These are phyloP conservation scores for Candida silvatica DNA, from an alignment of 805 yeast species.

Conservation along the genomic window DNA sequence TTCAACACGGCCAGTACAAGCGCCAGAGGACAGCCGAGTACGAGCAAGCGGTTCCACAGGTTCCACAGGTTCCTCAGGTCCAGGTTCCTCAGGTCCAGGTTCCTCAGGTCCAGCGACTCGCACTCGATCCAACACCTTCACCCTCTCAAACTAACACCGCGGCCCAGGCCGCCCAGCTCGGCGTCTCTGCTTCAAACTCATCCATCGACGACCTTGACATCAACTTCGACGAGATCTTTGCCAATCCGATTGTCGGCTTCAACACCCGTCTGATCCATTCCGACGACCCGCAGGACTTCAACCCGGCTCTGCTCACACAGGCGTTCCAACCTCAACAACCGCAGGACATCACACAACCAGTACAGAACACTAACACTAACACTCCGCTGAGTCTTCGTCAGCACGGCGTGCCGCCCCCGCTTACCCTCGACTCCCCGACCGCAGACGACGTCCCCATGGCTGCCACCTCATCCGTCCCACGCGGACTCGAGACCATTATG, in stretches of 20 bases:
- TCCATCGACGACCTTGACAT: slow-evolving; percentile 12
- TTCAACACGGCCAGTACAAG: slow-evolving; percentile 10
- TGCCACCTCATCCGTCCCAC: background rate
- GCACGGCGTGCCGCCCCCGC: too few species aligned
- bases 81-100: background rate
- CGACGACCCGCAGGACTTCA: slow-evolving; percentile 16
- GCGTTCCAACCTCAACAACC: too few species aligned
- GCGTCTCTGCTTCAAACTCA: too few species aligned
- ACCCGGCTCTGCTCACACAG: background rate
- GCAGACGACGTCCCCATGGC: slow-evolving; percentile 2
- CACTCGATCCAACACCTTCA: too few species aligned
- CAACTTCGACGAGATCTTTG: slow-evolving; percentile 22
- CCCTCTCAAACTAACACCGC: too few species aligned
- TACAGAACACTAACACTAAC: too few species aligned
- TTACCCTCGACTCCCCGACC: background rate
- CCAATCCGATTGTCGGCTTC: slow-evolving; percentile 23
- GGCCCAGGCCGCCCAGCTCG: too few species aligned
- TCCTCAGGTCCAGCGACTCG: background rate
- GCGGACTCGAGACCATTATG: background rate
- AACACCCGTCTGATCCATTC: slow-evolving; percentile 28
- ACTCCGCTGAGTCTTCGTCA: too few species aligned
- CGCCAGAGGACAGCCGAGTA: too few species aligned
- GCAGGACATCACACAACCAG: too few species aligned
- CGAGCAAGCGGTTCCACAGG: too few species aligned
- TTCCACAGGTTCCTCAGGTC: background rate